phyloP scores from a whole-genome alignment of 2,329 filamentous ascomycete genomes.

The Exophiala oligosperma region DNA sequence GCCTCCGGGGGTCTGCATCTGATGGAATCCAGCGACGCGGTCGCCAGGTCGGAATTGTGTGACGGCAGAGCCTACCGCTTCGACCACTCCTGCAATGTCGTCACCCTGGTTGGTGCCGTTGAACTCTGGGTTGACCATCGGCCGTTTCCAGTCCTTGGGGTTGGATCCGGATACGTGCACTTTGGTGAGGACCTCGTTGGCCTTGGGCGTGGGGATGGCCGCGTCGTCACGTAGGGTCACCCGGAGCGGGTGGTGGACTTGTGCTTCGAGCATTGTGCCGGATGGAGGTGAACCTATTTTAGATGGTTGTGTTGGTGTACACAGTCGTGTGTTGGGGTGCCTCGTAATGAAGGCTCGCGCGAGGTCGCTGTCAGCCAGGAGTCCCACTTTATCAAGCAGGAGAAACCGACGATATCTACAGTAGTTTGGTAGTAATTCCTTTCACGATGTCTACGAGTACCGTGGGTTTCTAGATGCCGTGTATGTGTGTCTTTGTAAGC shows the following conservation, averaged over 20 bases:
- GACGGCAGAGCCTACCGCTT: conserved; percentile 52
- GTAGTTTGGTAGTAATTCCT: too few species aligned
- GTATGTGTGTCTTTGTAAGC: too few species aligned
- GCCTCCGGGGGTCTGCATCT: conserved; percentile 53
- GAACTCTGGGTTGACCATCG: background rate
- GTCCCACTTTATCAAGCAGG: too few species aligned
- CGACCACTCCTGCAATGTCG: conserved; percentile 54
- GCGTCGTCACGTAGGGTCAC: conserved; percentile 36
- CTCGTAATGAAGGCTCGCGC: background rate
- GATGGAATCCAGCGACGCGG: conserved; percentile 50
- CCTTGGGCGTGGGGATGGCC: conserved; percentile 41
- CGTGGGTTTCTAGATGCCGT: too few species aligned
- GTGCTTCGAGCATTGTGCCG: background rate
- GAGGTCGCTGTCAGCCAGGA: too few species aligned
- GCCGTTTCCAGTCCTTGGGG: conserved; percentile 50
- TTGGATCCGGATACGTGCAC: conserved; percentile 45
- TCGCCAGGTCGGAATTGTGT: conserved; percentile 57
- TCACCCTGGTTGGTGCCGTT: conserved; percentile 46
- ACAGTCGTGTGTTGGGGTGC: background rate
- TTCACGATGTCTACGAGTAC: too few species aligned
- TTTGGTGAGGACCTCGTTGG: conserved; percentile 41
- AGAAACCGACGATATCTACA: too few species aligned
- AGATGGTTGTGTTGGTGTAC: background rate
- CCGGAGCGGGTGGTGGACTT: background rate
- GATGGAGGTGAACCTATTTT: background rate